Evolutionary conservation across 495 filamentous ascomycete species (phyloP).

Genomic region (Penicillium paxilli): DNA sequence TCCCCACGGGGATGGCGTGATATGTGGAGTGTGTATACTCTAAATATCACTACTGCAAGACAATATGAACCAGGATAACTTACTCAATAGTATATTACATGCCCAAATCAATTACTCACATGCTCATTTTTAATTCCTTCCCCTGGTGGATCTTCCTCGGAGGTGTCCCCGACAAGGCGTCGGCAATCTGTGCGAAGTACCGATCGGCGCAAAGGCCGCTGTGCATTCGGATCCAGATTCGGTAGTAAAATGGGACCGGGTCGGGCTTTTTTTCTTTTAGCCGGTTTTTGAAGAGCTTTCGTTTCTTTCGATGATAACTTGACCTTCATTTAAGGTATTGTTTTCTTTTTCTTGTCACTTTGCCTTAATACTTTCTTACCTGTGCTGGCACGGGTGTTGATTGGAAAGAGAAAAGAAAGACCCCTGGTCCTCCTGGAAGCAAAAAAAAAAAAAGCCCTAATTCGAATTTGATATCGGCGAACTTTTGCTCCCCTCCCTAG

Average conservation of each 20-base stretch:
- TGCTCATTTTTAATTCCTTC: not conserved
- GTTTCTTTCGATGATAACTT: not conserved
- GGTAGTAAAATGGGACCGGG: too few relatives aligned
- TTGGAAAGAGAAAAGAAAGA: not conserved
- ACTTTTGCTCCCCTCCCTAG: too few relatives aligned
- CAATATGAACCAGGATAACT: not conserved
- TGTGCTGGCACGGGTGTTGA: not conserved
- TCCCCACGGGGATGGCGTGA: slow-evolving; percentile 10
- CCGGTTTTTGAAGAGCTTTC: slow-evolving; percentile 2
- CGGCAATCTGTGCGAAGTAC: slow-evolving; percentile 27
- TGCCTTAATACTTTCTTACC: not conserved
- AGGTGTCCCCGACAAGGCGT: slow-evolving; percentile 9
- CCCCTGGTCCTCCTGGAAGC: too few relatives aligned
- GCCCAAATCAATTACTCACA: too few relatives aligned
- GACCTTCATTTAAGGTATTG: too few relatives aligned
- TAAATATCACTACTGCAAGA: not conserved
- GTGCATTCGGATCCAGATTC: not conserved
- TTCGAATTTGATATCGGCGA: too few relatives aligned
- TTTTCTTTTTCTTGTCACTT: not conserved
- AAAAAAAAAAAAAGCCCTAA: too few relatives aligned
- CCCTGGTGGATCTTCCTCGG: slow-evolving; percentile 5
- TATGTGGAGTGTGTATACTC: slow-evolving; percentile 2
- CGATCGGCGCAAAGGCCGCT: slow-evolving; percentile 20
- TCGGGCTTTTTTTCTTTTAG: not conserved
- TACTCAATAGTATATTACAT: too few relatives aligned